Percentiles rank a stretch among this genome's conserved stretches.
Conservation (phyloP, 2,329 filamentous ascomycete species). For the Chrysosporium keratinophilum region DNA sequence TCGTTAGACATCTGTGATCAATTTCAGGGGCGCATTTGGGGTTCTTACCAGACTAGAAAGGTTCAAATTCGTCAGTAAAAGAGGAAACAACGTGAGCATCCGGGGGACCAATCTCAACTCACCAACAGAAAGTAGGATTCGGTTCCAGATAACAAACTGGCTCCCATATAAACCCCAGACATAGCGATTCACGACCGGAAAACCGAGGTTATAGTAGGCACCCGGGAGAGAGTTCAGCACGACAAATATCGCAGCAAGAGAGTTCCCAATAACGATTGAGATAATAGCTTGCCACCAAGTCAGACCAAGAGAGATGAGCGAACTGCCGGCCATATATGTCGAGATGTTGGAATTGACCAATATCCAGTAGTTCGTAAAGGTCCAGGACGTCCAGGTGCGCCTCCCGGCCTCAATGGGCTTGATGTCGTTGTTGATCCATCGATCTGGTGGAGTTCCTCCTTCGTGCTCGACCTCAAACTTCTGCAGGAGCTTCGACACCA, state of each 20-base stretch:
- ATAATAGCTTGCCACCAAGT: constrained; percentile 28
- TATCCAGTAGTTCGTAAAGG: constrained; percentile 42
- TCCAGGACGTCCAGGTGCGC: constrained; percentile 36
- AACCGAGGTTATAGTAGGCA: constrained; percentile 38
- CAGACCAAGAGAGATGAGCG: constrained; percentile 27
- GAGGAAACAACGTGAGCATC: not conserved
- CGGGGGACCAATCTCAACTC: not conserved
- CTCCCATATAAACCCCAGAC: constrained; percentile 37
- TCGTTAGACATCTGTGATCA: not conserved
- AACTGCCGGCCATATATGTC: constrained; percentile 27
- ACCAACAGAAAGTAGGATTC: constrained; percentile 33
- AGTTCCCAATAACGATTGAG: constrained; percentile 24
- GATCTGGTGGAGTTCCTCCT: constrained; percentile 19
- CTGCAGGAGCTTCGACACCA: constrained; percentile 12
- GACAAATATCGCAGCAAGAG: constrained; percentile 32
- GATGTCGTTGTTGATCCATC: constrained; percentile 42
- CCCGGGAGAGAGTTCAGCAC: constrained; percentile 32
- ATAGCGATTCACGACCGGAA: constrained; percentile 34
- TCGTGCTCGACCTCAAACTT: constrained; percentile 21
- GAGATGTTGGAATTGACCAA: constrained; percentile 37
- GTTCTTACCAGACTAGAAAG: constrained; percentile 6
- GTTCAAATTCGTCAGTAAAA: not conserved
- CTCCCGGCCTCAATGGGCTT: constrained; percentile 38
- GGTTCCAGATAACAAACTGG: constrained; percentile 32
- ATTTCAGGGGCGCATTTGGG: not conserved